Evolutionary conservation across 495 filamentous ascomycete species (phyloP).

Genomic region (Neurospora africana): DNA sequence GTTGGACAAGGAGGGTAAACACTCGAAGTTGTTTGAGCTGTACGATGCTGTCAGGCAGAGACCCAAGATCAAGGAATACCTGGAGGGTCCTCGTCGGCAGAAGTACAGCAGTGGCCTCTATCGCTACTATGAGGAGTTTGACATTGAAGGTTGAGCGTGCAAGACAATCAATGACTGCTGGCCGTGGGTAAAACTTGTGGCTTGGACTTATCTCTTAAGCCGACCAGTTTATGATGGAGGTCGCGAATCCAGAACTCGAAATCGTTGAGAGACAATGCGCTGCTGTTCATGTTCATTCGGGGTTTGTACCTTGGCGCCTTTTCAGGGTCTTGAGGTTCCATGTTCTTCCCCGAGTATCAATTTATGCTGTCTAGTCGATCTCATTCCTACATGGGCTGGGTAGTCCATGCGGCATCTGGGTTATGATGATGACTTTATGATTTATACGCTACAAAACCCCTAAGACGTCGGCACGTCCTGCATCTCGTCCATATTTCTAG

Average conservation of each 20-base stretch:
- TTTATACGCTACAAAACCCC: neutral
- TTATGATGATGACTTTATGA: neutral
- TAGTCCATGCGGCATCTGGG: neutral
- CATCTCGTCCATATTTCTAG: neutral
- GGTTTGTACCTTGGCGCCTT: neutral
- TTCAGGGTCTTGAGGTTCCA: neutral
- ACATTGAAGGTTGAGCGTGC: slow-evolving; percentile 21
- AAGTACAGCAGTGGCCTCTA: slow-evolving; percentile 47
- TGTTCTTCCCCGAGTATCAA: neutral
- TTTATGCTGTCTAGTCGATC: neutral
- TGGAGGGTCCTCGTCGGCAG: slow-evolving; percentile 46
- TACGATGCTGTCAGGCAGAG: slow-evolving; percentile 44
- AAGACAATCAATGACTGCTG: neutral
- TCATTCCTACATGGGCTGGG: neutral
- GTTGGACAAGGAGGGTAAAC: slow-evolving; percentile 37
- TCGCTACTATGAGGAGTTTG: slow-evolving; percentile 53
- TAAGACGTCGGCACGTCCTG: neutral
- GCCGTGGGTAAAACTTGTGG: neutral
- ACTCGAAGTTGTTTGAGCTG: slow-evolving; percentile 40
- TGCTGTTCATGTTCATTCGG: neutral
- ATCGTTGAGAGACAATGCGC: neutral
- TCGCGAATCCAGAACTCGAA: neutral
- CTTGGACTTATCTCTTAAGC: neutral
- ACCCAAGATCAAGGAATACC: slow-evolving; percentile 47
- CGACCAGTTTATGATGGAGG: neutral